phyloP scores from a whole-genome alignment of 2,329 filamentous ascomycete genomes.

The Scedosporium minutisporum region DNA sequence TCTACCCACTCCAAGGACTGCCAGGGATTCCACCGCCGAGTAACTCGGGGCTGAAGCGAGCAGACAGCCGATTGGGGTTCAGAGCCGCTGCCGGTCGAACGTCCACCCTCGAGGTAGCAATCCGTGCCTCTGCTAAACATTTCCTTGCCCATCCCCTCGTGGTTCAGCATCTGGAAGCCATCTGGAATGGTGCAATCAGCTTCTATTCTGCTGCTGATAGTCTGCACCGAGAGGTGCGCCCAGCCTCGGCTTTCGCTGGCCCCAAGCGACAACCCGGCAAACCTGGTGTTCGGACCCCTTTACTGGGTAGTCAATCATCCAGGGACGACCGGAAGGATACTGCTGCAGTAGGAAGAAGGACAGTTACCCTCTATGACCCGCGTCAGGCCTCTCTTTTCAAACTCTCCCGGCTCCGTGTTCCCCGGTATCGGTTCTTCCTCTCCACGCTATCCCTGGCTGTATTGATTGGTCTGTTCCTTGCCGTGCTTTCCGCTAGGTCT shows the following conservation, averaged over 20 bases:
- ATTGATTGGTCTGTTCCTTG: constrained; percentile 74
- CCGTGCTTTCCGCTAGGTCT: constrained; percentile 68
- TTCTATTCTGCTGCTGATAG: constrained; percentile 85
- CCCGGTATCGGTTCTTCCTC: constrained; percentile 81
- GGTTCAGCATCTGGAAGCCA: constrained; percentile 89
- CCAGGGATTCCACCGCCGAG: constrained; percentile 32
- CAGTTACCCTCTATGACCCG: constrained; percentile 82
- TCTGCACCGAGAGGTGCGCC: constrained; percentile 51
- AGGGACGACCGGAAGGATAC: constrained; percentile 16
- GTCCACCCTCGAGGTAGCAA: constrained; percentile 86
- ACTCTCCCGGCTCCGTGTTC: constrained; percentile 79
- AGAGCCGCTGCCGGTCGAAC: constrained; percentile 60
- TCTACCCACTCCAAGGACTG: constrained; percentile 81
- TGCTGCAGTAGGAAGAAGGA: constrained; percentile 41
- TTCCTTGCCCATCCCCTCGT: constrained; percentile 87
- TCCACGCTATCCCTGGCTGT: constrained; percentile 82
- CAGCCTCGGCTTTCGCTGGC: neutral
- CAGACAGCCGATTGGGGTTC: constrained; percentile 30
- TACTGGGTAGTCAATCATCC: constrained; percentile 30
- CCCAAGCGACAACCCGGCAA: constrained; percentile 19
- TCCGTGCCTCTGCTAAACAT: constrained; percentile 83
- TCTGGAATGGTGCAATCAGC: constrained; percentile 92
- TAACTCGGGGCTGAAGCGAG: constrained; percentile 14
- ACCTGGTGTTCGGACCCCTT: constrained; percentile 38
- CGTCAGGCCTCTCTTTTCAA: constrained; percentile 86